Evolutionary conservation across 192 early-diverging fungal species (phyloP), one percentile per base, ranked within the genome.

Genomic region (Backusella morwellensis): DNA sequence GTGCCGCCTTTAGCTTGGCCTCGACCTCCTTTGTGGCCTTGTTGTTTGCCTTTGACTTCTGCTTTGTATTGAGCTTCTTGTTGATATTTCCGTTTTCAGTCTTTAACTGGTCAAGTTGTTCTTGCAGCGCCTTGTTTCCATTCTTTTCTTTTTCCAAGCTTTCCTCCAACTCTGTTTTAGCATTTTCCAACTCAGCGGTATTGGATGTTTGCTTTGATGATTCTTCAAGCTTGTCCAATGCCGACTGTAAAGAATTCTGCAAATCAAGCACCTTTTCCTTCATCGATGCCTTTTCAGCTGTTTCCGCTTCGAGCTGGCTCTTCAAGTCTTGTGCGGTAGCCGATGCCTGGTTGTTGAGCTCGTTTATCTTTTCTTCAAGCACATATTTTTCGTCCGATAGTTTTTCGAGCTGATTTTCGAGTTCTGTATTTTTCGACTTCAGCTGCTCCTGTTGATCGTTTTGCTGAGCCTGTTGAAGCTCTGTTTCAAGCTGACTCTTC

Each of bases 381-480:
- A 9, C 23, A 29, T 4, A 12, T 29, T 63, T 63, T 63, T 63
- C 56, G 14, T 29, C 56, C 21, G 26, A 63, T 29, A 63, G 56
- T 26, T 63, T 63, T 63, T 63, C 56, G 4, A 63, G 32, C 38
- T 70, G 35, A 6, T 38, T 52, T 35, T 72, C 71, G 23, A 52
- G 23, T 19, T 44, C 14, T 19, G 50, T 35, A 34, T 54, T 73
- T 44, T 50, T 73, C 0, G 50, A 50, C 23, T 73, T 19, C 14
- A 50, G 19, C 21, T 72, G 32, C 23, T 34, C 40, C 2, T 50
- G 40, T 29, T 29, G 40, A 6, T 73, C 44, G 6, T 34, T 47
- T 17, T 52, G 29, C 29, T 73, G 72, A 54, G 72, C 32, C 26
- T 73, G 44, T 54, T 50, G 17, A 9, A 54, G 72, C 7, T 73